These are phyloP conservation scores for Diaporthe sp. DNA, from an alignment of 2,329 filamentous ascomycete genomes.

Conservation along the genomic window DNA sequence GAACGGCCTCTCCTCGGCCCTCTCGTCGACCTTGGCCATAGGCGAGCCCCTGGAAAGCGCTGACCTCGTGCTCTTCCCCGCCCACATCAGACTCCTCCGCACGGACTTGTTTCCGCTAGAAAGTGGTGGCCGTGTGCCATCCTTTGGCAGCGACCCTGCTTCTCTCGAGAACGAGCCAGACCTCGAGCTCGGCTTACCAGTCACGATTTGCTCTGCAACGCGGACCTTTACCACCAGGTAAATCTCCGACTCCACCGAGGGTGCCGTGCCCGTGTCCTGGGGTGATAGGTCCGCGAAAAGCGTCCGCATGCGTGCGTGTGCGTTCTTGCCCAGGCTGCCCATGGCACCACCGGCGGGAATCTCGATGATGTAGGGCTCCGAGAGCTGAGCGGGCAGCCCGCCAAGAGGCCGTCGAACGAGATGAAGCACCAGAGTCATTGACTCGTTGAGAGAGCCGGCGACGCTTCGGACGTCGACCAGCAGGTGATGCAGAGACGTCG, in stretches of 20 bases:
- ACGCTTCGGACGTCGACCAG: constrained; percentile 87
- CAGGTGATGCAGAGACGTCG: constrained; percentile 81
- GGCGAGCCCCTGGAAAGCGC: constrained; percentile 63
- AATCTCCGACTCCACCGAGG: constrained; percentile 75
- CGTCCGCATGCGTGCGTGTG: constrained; percentile 79
- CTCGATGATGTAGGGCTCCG: constrained; percentile 85
- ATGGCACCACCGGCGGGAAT: constrained; percentile 80
- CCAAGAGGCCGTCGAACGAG: constrained; percentile 78
- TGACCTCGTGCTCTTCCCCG: constrained; percentile 65
- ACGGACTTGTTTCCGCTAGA: constrained; percentile 63
- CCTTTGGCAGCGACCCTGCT: constrained; percentile 50
- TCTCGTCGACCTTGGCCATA: constrained; percentile 69
- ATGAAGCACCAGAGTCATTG: constrained; percentile 80
- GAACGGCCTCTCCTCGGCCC: constrained; percentile 53
- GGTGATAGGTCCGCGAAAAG: constrained; percentile 88
- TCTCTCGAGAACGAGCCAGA: constrained; percentile 57
- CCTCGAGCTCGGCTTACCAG: constrained; percentile 60
- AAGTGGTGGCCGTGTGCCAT: constrained; percentile 57
- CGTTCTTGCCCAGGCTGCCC: constrained; percentile 70
- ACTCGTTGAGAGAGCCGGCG: constrained; percentile 78
- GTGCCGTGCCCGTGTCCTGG: constrained; percentile 73
- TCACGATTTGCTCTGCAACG: constrained; percentile 62
- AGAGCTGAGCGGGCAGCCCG: constrained; percentile 73
- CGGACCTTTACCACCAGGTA: constrained; percentile 88
- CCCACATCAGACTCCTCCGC: constrained; percentile 77